phyloP scores from a whole-genome alignment of 2,329 filamentous ascomycete genomes.

The Neonectria coccinea region DNA sequence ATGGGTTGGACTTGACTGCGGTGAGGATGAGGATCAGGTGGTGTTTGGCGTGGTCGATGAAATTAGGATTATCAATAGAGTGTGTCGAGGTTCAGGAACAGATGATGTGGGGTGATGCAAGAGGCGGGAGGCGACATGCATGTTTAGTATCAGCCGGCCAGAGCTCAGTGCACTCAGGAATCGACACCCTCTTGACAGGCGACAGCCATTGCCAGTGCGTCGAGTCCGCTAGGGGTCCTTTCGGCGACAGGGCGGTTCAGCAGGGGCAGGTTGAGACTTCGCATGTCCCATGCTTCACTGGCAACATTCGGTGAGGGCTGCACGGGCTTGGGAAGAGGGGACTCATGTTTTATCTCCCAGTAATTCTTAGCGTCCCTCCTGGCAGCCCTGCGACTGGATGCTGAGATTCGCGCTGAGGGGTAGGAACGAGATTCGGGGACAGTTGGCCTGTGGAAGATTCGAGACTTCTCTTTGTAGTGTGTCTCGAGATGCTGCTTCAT shows the following conservation, averaged over 20 bases:
- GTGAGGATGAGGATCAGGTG: constrained; percentile 7
- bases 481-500: constrained; percentile 89
- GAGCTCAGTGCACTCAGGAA: constrained; percentile 28
- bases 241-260: constrained; percentile 57
- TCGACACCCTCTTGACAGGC: constrained; percentile 61
- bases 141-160: constrained; percentile 8
- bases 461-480: constrained; percentile 74
- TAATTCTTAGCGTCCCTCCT: constrained; percentile 43
- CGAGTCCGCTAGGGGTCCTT: constrained; percentile 63
- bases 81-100: constrained; percentile 18
- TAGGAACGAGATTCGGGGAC: constrained; percentile 51
- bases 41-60: constrained; percentile 10
- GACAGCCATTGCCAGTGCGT: constrained; percentile 66
- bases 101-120: constrained; percentile 9
- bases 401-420: constrained; percentile 45
- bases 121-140: neutral
- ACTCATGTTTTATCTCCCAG: constrained; percentile 57
- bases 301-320: constrained; percentile 52
- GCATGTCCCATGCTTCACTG: constrained; percentile 60
- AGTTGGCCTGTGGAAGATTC: constrained; percentile 54
- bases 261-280: constrained; percentile 58
- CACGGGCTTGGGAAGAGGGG: constrained; percentile 50
- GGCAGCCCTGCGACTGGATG: constrained; percentile 45
- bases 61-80: constrained; percentile 44
- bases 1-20: constrained; percentile 14